Evolutionary conservation across 169 alveolate species (phyloP), one percentile per base, ranked within the genome.

Genomic region (Besnoitia besnoiti): DNA sequence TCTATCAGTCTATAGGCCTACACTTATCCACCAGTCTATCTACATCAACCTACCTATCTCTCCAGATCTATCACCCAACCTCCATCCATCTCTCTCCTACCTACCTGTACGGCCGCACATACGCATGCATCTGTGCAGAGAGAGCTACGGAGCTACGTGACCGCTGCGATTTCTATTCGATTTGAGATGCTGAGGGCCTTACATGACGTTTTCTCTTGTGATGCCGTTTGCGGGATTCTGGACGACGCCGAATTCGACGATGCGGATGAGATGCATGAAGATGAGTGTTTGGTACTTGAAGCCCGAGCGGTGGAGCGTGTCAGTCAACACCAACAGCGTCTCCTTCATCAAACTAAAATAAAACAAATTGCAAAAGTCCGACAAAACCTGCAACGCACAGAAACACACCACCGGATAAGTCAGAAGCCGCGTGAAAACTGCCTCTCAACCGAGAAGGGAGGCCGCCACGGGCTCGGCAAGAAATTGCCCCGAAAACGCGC

Each of bases 251-350:
- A 46, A 79, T 8, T 80, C 91, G 50, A 87, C 85, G 59, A 87
- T 79, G 44, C 88, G 93, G 30, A 85, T 35, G 40, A 85, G 93
- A 30, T 49, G 49, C 95, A 76, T 87, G 89, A 85, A 92, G 0
- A 93, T 93, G 49, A 93, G 37, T 24, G 95, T 89, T 44, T 92
- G 95, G 61, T 67, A 92, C 77, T 73, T 89, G 91, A 80, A 77
- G 0, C 95, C 95, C 35, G 95, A 50, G 44, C 89, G 85, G 42
- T 93, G 95, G 2, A 93, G 92, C 39, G 92, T 50, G 89, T 93
- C 95, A 0, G 95, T 93, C 46, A 93, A 87, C 24, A 93, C 95
- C 51, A 87, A 0, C 10, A 89, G 39, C 3, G 89, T 89, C 44
- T 89, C 93, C 35, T 87, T 62, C 94, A 90, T 85, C 40, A 93